Conservation (phyloP, 352 stramenopile genomes). For the Phytophthora fragariaefolia region DNA sequence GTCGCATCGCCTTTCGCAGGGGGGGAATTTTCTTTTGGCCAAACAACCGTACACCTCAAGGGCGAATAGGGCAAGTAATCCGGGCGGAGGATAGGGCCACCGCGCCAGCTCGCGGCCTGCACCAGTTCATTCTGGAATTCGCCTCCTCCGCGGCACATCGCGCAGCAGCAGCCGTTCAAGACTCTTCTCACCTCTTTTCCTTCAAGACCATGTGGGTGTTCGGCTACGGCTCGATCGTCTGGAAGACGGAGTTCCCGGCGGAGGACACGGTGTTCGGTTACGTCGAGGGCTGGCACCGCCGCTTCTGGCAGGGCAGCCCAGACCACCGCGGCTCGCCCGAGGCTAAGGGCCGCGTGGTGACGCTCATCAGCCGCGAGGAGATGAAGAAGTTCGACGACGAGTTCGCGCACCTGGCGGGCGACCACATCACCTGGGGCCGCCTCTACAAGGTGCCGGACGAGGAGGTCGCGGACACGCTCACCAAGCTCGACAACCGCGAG, state of each 20-base stretch:
- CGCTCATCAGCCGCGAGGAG: slow-evolving; percentile 81
- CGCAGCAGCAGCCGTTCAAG: slow-evolving; percentile 5
- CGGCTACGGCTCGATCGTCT: slow-evolving; percentile 85
- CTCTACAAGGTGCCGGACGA: slow-evolving; percentile 87
- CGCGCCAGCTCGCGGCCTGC: not conserved
- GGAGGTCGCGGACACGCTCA: slow-evolving; percentile 76
- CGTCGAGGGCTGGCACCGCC: slow-evolving; percentile 85
- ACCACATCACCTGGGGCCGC: slow-evolving; percentile 85
- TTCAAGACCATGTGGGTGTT: slow-evolving; percentile 80
- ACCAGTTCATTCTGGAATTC: slow-evolving; percentile 43
- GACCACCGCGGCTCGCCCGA: slow-evolving; percentile 87
- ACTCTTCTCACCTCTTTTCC: not conserved
- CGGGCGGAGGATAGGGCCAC: slow-evolving; percentile 1
- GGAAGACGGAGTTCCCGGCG: slow-evolving; percentile 76
- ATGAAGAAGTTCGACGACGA: slow-evolving; percentile 81
- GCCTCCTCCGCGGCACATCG: slow-evolving; percentile 21
- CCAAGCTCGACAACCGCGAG: slow-evolving; percentile 86
- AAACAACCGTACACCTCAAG: slow-evolving; percentile 25
- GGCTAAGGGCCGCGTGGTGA: slow-evolving; percentile 83
- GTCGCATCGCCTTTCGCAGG: slow-evolving; percentile 12
- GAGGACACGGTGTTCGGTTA: slow-evolving; percentile 76
- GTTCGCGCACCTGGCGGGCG: slow-evolving; percentile 62
- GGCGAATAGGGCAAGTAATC: slow-evolving; percentile 18
- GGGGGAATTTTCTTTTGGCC: slow-evolving; percentile 36
- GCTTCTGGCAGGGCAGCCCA: slow-evolving; percentile 91